These are phyloP conservation scores for Aspergillus heteromorphus DNA, from an alignment of 495 filamentous ascomycete species.

Conservation along the genomic window DNA sequence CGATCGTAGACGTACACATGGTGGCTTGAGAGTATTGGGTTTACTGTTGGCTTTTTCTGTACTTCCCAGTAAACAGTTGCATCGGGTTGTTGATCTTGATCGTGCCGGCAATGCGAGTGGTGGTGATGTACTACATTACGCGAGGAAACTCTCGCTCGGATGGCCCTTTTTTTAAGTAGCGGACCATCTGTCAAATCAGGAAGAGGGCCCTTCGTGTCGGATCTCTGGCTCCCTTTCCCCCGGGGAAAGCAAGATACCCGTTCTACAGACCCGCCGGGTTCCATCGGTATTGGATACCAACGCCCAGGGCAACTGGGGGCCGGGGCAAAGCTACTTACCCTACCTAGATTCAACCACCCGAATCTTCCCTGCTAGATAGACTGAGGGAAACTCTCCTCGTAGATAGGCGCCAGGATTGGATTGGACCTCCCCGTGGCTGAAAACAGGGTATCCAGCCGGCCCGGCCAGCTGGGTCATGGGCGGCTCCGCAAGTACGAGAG, in stretches of 20 bases:
- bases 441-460: background rate
- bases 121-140: background rate
- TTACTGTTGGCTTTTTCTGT: background rate
- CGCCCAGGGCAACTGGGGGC: background rate
- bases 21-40: background rate
- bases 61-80: no score
- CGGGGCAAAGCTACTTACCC: background rate
- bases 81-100: no score
- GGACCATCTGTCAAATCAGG: background rate
- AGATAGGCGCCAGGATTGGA: background rate
- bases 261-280: background rate
- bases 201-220: background rate
- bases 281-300: background rate
- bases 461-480: background rate
- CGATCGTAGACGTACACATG: background rate
- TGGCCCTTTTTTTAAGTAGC: background rate
- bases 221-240: background rate
- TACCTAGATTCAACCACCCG: background rate
- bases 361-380: background rate
- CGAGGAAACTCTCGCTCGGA: background rate
- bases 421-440: background rate
- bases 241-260: background rate
- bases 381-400: background rate
- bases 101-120: background rate
- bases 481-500: background rate